Base-by-base conservation (phyloP, 768 basidiomycete genomes). In the Dacryopinax spathularia region DNA sequence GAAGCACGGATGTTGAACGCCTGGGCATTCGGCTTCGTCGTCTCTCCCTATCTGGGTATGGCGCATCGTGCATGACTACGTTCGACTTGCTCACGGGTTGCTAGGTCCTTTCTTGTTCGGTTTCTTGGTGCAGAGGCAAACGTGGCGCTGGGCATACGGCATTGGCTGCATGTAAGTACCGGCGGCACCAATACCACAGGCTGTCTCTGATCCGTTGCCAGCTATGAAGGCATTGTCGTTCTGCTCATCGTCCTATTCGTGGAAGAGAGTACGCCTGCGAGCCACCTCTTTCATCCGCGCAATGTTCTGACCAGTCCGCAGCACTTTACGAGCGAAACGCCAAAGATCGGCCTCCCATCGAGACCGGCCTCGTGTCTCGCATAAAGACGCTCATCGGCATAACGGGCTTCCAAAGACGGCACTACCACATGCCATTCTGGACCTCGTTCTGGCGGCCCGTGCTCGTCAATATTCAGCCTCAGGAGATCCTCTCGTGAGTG, bases 21-120 rank as follows among this genome's bases (percentile, higher is more conserved):
- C 60, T 86, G 85, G 86, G 86, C 85, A 2, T 82, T 87, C 79
- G 86, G 84, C 0, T 85, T 87, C 74, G 79, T 87, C 68, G 71
- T 85, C 29, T 84, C 84, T 15, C 84, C 82, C 10, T 69, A 69
- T 61, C 37, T 69, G 9, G 67, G 65, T 27, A n/a, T 33, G 41
- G 2, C 48, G 5, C 22, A 16, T 7, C n/a, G 1, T 25, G 1
- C 5, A 41, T 16, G 12, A n/a, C n/a, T 29, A 25, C 12, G 33
- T 12, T 35, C 48, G 25, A 13, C 15, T 13, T 29, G n/a, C 29
- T 56, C 3, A 56, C 22, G 9, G 6, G 3, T 83, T 83, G 75
- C 68, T 82, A 10, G 84, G 83, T 1, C 86, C 86, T 0, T 86
- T 85, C 68, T 77, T 81, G 0, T 83, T 86, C 65, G 85, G 86